Percentiles rank a stretch among this genome's conserved stretches.
These are phyloP conservation scores for Lasiosphaeria hispida DNA, from an alignment of 495 filamentous ascomycete species.

Conservation along the genomic window DNA sequence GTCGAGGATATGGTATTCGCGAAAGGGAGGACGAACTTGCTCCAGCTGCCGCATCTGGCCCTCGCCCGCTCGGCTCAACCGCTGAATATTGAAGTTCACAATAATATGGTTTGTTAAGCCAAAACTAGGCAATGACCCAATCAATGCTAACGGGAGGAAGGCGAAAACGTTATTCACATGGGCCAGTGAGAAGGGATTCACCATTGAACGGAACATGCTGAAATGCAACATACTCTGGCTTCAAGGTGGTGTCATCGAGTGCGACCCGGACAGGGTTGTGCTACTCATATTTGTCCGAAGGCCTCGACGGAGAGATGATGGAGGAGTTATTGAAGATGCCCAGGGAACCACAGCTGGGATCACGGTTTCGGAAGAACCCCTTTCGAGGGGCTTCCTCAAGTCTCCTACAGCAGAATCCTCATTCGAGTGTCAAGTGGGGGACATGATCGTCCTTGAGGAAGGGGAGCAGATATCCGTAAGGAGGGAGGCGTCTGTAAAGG, in stretches of 20 bases:
- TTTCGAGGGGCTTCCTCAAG: constrained; percentile 3
- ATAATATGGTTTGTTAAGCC: constrained; percentile 12
- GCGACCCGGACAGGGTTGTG: constrained; percentile 4
- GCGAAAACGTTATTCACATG: constrained; percentile 4
- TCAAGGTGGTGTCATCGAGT: constrained; percentile 3
- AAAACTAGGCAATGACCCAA: not conserved
- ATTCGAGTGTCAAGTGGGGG: constrained; percentile 9
- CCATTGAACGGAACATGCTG: constrained; percentile 1
- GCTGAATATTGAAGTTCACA: constrained; percentile 8
- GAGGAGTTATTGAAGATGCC: constrained; percentile 4
- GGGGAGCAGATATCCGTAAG: constrained; percentile 7
- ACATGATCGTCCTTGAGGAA: constrained; percentile 8
- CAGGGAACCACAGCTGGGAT: constrained; percentile 5
- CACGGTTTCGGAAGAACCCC: constrained; percentile 9
- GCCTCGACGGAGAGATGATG: constrained; percentile 9
- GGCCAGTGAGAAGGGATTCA: constrained; percentile 7
- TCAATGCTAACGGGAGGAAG: constrained; percentile 6
- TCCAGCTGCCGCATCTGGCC: constrained; percentile 1
- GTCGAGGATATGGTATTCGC: constrained; percentile 7
- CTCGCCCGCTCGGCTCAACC: constrained; percentile 1
- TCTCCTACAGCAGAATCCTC: constrained; percentile 3
- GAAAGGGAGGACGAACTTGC: not conserved
- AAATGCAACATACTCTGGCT: constrained; percentile 11
- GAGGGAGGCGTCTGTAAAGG: too few species aligned
- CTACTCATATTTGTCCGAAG: constrained; percentile 14